phyloP scores from a whole-genome alignment of 352 stramenopile species.

The Pythium aristosporum region DNA sequence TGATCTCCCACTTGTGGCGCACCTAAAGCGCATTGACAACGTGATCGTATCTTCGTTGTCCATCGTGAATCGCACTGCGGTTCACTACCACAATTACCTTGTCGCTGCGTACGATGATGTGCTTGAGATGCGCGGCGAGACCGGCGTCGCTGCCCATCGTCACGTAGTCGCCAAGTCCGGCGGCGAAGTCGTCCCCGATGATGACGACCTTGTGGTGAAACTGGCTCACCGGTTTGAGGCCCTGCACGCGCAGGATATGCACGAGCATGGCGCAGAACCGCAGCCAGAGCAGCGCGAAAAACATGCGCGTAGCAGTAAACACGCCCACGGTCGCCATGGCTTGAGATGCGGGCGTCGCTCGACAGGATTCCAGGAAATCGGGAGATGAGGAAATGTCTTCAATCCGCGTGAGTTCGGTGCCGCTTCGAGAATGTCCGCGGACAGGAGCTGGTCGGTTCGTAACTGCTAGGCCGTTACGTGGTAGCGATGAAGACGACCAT shows the following conservation, averaged over 20 bases:
- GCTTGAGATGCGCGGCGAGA: slow-evolving; percentile 56
- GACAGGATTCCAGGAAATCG: neutral
- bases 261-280: slow-evolving; percentile 56
- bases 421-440: slow-evolving; percentile 31
- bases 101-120: slow-evolving; percentile 44
- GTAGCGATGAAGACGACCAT: neutral
- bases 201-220: slow-evolving; percentile 85
- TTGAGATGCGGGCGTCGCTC: neutral
- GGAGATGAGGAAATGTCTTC: neutral
- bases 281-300: slow-evolving; percentile 71
- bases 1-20: slow-evolving; percentile 77
- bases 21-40: slow-evolving; percentile 35
- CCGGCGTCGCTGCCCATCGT: slow-evolving; percentile 49
- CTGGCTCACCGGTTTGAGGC: slow-evolving; percentile 53
- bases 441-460: slow-evolving; percentile 2
- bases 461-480: slow-evolving; percentile 4
- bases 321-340: slow-evolving; percentile 21
- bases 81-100: slow-evolving; percentile 40
- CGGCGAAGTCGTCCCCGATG: slow-evolving; percentile 84
- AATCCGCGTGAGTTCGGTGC: slow-evolving; percentile 5
- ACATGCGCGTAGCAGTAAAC: slow-evolving; percentile 42
- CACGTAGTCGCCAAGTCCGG: slow-evolving; percentile 76
- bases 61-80: neutral
- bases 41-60: neutral
- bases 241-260: slow-evolving; percentile 38